A percentile compares a stretch with the other conserved stretches of the same genome.
Evolutionary conservation across 2,329 filamentous ascomycete species (phyloP).

Genomic region (Colletotrichum tamarilloi): DNA sequence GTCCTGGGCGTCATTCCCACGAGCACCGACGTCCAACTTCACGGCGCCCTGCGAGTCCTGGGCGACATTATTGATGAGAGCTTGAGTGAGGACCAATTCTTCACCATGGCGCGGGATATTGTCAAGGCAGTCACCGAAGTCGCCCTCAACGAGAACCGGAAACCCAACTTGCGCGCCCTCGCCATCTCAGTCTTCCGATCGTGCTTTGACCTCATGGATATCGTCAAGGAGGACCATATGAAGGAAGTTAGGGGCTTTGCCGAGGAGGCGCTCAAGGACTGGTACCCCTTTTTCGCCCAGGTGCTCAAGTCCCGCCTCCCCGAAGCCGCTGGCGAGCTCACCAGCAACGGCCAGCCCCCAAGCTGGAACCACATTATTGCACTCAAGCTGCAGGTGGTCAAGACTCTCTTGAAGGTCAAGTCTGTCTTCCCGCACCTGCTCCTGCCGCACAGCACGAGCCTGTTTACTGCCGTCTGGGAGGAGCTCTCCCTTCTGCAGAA

Average conservation of each 20-base stretch:
- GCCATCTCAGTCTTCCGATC: slow-evolving; percentile 90
- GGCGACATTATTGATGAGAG: slow-evolving; percentile 92
- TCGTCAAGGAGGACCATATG: slow-evolving; percentile 94
- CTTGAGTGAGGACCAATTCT: slow-evolving; percentile 95
- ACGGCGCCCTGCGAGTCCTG: slow-evolving; percentile 90
- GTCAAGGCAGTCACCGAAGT: slow-evolving; percentile 86
- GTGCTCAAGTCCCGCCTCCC: slow-evolving; percentile 82
- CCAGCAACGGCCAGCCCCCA: slow-evolving; percentile 64
- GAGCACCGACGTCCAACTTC: slow-evolving; percentile 82
- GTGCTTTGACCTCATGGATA: slow-evolving; percentile 95
- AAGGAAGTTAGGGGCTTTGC: slow-evolving; percentile 88
- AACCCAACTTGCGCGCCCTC: slow-evolving; percentile 81
- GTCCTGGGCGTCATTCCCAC: slow-evolving; percentile 81
- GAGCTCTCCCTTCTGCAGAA: slow-evolving; percentile 81
- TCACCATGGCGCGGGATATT: slow-evolving; percentile 86
- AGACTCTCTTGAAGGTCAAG: slow-evolving; percentile 90
- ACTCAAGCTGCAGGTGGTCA: slow-evolving; percentile 92
- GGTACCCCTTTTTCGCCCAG: slow-evolving; percentile 90
- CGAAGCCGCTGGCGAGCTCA: slow-evolving; percentile 65
- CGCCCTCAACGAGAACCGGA: slow-evolving; percentile 79
- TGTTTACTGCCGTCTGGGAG: slow-evolving; percentile 91
- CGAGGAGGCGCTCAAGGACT: slow-evolving; percentile 83
- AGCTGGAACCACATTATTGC: slow-evolving; percentile 85
- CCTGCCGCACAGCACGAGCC: slow-evolving; percentile 81
- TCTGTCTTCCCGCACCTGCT: slow-evolving; percentile 84